phyloP scores from a whole-genome alignment of 768 basidiomycete species.

The Mycena latifolia region DNA sequence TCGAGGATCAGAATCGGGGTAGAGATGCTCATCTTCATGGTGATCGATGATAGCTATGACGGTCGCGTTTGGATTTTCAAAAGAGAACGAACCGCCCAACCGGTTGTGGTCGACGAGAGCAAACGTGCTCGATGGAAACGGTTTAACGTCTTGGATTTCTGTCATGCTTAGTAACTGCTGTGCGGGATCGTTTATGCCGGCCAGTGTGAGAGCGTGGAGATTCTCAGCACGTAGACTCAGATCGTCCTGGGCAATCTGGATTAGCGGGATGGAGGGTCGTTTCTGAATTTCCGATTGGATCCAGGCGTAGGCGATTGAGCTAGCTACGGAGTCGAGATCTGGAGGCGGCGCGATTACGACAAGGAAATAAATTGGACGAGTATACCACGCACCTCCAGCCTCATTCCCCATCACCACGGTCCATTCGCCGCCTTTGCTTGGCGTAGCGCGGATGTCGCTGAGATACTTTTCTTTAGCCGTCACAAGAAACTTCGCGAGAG shows the following conservation, averaged over 20 bases:
- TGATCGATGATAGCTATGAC: slow-evolving; percentile 92
- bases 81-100: slow-evolving; percentile 60
- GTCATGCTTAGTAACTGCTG: slow-evolving; percentile 75
- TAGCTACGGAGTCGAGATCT: slow-evolving; percentile 95
- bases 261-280: slow-evolving; percentile 75
- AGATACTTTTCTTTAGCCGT: slow-evolving; percentile 73
- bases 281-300: slow-evolving; percentile 69
- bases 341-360: slow-evolving; percentile 2
- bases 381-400: slow-evolving; percentile 89
- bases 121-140: slow-evolving; percentile 69
- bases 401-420: slow-evolving; percentile 95
- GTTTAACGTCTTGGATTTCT: slow-evolving; percentile 66
- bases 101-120: slow-evolving; percentile 94
- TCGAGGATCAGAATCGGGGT: slow-evolving; percentile 75
- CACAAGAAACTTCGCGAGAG: slow-evolving; percentile 54
- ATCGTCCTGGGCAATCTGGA: slow-evolving; percentile 76
- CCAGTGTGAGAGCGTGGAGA: slow-evolving; percentile 74
- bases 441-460: slow-evolving; percentile 57
- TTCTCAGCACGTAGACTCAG: slow-evolving; percentile 91
- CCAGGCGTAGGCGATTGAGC: slow-evolving; percentile 88
- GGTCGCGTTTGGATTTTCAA: slow-evolving; percentile 52
- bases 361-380: no score
- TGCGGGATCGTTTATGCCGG: slow-evolving; percentile 62
- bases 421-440: slow-evolving; percentile 72
- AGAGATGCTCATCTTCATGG: slow-evolving; percentile 85